Evolutionary conservation across 306 rosid genomes (phyloP).

Genomic region (Albizia julibrissin): DNA sequence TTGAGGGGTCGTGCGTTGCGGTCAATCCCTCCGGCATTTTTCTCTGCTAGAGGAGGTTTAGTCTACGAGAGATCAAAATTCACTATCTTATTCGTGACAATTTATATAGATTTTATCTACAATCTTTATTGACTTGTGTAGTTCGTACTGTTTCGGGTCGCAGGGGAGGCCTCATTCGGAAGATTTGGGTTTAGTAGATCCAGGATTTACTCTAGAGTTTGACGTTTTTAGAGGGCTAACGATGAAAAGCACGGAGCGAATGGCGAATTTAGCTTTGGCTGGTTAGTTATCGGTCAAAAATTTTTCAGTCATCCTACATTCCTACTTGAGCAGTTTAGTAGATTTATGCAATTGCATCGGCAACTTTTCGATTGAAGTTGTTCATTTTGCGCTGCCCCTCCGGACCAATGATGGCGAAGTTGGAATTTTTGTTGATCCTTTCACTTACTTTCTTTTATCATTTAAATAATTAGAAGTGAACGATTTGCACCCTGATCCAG

Average conservation of each 20-base stretch:
- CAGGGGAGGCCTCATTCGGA: slow-evolving; percentile 50
- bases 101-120: slow-evolving; percentile 8
- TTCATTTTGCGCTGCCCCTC: neutral
- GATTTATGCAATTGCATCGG: neutral
- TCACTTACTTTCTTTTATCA: neutral
- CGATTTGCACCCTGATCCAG: neutral
- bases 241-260: slow-evolving; percentile 83
- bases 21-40: slow-evolving; percentile 37
- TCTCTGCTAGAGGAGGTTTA: slow-evolving; percentile 33
- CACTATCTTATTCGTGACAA: neutral
- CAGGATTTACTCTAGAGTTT: slow-evolving; percentile 17
- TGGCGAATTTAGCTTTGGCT: slow-evolving; percentile 87
- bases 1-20: slow-evolving; percentile 32
- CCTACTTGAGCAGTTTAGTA: neutral
- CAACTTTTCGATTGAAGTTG: neutral
- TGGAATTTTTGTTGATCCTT: slow-evolving; percentile 6
- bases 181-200: slow-evolving; percentile 44
- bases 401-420: neutral
- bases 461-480: neutral
- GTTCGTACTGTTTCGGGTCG: slow-evolving; percentile 36
- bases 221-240: slow-evolving; percentile 11
- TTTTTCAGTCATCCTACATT: neutral
- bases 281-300: slow-evolving; percentile 44
- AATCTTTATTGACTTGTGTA: slow-evolving; percentile 8
- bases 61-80: slow-evolving; percentile 7